A percentile compares a stretch with the other conserved stretches of the same genome.
Conservation (phyloP, 768 basidiomycete species). For the Hortiboletus flavorubellus region DNA sequence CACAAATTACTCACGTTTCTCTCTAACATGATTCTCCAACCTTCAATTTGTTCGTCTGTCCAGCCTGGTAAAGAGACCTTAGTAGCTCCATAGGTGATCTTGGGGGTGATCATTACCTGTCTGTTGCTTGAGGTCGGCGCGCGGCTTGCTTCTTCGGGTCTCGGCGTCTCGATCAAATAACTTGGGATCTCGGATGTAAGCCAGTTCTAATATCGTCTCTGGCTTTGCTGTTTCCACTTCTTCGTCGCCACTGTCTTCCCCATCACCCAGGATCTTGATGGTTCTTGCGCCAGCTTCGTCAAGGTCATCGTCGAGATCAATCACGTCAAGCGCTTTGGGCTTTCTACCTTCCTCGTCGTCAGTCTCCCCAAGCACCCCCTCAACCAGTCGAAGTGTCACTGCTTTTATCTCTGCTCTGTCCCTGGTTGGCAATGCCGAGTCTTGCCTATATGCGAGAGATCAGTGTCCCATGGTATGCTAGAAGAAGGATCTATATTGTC, state of each 20-base stretch:
- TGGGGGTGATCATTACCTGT: conserved; percentile 48
- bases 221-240: conserved; percentile 33
- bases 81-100: not conserved
- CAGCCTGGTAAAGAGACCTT: conserved; percentile 44
- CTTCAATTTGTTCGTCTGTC: conserved; percentile 86
- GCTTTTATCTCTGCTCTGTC: conserved; percentile 74
- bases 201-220: conserved; percentile 69
- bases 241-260: conserved; percentile 43
- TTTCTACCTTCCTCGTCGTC: conserved; percentile 52
- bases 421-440: conserved; percentile 42
- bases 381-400: conserved; percentile 74
- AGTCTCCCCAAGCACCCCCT: conserved; percentile 61
- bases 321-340: conserved; percentile 20
- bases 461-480: conserved; percentile 1
- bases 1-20: conserved; percentile 59
- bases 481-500: conserved; percentile 15
- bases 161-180: conserved; percentile 73
- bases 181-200: conserved; percentile 72
- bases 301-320: conserved; percentile 54
- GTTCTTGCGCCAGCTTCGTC: conserved; percentile 38
- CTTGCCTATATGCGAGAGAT: conserved; percentile 36
- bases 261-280: conserved; percentile 58
- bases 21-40: conserved; percentile 89
- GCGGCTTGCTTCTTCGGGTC: conserved; percentile 65
- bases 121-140: conserved; percentile 61